Evolutionary conservation across 805 yeast genomes (phyloP).

Genomic region (Citeromyces nyonsensis): DNA sequence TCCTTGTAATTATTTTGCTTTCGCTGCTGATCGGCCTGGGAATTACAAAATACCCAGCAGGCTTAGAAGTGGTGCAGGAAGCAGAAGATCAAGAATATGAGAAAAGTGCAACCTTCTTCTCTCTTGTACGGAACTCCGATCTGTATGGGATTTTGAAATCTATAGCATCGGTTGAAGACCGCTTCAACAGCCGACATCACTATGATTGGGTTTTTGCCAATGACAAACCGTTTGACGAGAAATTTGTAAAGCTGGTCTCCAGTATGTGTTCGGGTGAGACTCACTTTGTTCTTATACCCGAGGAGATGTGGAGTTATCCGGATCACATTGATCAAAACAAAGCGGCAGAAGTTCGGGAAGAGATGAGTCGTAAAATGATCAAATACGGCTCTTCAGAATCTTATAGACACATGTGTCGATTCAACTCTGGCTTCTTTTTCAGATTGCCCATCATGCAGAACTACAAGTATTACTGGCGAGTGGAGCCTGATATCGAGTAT

Average conservation of each 20-base stretch:
- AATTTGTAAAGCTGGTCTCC: constrained; percentile 31
- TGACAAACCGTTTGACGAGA: constrained; percentile 42
- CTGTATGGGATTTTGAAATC: constrained; percentile 35
- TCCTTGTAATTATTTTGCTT: too few relatives aligned
- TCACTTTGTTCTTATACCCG: constrained; percentile 41
- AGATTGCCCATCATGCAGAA: constrained; percentile 24
- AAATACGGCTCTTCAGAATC: constrained; percentile 31
- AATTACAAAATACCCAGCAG: too few relatives aligned
- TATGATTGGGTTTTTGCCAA: constrained; percentile 70
- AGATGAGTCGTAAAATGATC: constrained; percentile 23
- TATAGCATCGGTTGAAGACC: constrained; percentile 41
- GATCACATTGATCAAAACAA: constrained; percentile 38
- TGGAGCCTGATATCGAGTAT: constrained; percentile 42
- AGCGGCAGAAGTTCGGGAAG: constrained; percentile 27
- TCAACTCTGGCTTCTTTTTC: constrained; percentile 51
- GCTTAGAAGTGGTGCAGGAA: too few relatives aligned
- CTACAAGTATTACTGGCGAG: constrained; percentile 44
- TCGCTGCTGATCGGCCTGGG: too few relatives aligned
- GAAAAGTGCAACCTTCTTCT: constrained; percentile 46
- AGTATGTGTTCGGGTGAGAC: constrained; percentile 38
- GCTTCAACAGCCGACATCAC: constrained; percentile 43
- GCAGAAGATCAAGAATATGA: too few relatives aligned
- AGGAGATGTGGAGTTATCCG: constrained; percentile 56
- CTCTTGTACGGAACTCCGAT: constrained; percentile 53
- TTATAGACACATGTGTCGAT: constrained; percentile 58